These are phyloP conservation scores for Pichia sp. DNA, from an alignment of 1,139 yeast genomes.

Conservation along the genomic window DNA sequence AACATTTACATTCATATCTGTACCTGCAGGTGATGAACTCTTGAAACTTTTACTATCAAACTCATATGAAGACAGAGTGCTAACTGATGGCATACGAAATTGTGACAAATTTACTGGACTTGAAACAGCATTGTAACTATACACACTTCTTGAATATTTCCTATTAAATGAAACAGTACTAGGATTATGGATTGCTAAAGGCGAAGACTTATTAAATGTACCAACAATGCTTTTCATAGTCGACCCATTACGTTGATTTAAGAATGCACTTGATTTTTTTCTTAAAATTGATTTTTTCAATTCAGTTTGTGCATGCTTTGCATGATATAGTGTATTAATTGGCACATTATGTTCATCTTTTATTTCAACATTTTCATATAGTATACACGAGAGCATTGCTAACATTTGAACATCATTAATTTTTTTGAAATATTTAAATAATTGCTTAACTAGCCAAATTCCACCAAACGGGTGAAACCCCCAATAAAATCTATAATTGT, in stretches of 20 bases:
- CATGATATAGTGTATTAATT: conserved; percentile 41
- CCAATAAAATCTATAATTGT: conserved; percentile 48
- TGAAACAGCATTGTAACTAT: conserved; percentile 10
- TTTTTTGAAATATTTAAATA: conserved; percentile 59
- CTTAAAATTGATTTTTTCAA: conserved; percentile 2
- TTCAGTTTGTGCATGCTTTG: conserved; percentile 18
- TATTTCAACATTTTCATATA: conserved; percentile 37
- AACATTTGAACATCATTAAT: conserved; percentile 77
- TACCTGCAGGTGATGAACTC: conserved; percentile 30
- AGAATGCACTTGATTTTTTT: not conserved
- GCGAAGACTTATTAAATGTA: not conserved
- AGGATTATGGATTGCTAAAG: not conserved
- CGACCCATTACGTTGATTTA: not conserved
- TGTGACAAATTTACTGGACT: conserved; percentile 11
- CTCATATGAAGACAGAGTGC: conserved; percentile 30
- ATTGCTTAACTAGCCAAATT: conserved; percentile 59
- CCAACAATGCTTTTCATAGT: not conserved
- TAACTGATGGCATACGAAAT: conserved; percentile 19
- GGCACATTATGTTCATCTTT: conserved; percentile 33
- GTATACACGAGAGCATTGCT: conserved; percentile 77
- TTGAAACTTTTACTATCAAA: conserved; percentile 25
- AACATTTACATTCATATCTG: conserved; percentile 15
- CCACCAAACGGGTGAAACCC: conserved; percentile 78
- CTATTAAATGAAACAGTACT: conserved; percentile 21
- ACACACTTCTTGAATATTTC: conserved; percentile 14